Base-by-base conservation (phyloP, 2,329 filamentous ascomycete species). In the Parastagonospora nodorum region DNA sequence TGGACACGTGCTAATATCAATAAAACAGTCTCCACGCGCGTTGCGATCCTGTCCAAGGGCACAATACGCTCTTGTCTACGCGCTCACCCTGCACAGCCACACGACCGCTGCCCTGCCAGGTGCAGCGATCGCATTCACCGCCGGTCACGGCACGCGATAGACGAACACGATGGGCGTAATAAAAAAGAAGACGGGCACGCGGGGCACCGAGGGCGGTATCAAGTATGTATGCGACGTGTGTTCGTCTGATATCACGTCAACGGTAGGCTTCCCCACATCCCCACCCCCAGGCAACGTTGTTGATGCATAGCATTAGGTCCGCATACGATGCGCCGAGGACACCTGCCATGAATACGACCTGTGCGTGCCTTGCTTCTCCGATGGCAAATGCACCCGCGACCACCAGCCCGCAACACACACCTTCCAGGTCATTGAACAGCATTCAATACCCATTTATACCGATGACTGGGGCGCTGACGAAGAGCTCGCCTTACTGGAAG, bases 221-320 rank as follows among this genome's bases (percentile, higher is more conserved):
- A 97, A 97, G 74, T 99, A 96, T 74, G 91, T 97, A 60, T 99
- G 94, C 79, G 95, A 99, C 75, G 88, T 96, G 51, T 99, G 94
- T 75, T 96, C 91, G 38, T 90, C 90, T 50, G 94, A 99, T 74
- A 96, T 99, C 63, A 99, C 94, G 40, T 94, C 92, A 5, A 99
- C 94, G 40, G 94, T 96, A 82, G 68, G 88, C 81, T 38, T 44
- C 50, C 27, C 27, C 36, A 40, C 35, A 45, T 27, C 45, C 15
- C 35, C 38, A 11, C 35, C 9, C 28, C 8, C 24, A 45, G 11
- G 33, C 37, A 35, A 39, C 45, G 31, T 27, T 12, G 36, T 36
- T 46, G 14, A 28, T 45, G 51, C n/a, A 58, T 35, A 53, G 19
- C 32, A 30, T 42, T 15, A 96, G 91, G 92, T 99, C 58, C 92